A percentile compares a stretch with the other conserved stretches of the same genome.
Conservation (phyloP, 2,329 filamentous ascomycete genomes). For the Fusarium ambrosium region DNA sequence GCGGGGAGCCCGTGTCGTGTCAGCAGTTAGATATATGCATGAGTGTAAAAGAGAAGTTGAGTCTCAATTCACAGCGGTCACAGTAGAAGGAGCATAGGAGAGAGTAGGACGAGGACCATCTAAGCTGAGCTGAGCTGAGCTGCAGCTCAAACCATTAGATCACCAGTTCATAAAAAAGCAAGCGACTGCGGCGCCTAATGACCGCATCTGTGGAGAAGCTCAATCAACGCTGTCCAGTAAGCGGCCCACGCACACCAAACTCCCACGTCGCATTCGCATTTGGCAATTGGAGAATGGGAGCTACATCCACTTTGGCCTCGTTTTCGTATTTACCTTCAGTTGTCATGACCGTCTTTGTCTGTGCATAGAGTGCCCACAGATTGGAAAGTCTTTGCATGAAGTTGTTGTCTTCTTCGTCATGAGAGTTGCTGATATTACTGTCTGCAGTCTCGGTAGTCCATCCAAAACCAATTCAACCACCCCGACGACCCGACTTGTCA, state of each 20-base stretch:
- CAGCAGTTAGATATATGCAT: conserved; percentile 19
- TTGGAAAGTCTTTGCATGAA: neutral
- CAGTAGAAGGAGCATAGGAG: neutral
- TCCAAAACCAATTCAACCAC: conserved; percentile 36
- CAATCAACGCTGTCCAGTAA: conserved; percentile 11
- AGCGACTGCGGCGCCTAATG: conserved; percentile 40
- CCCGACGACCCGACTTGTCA: conserved; percentile 19
- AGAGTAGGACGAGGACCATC: neutral
- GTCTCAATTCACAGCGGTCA: neutral
- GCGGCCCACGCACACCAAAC: conserved; percentile 27
- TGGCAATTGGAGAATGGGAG: neutral
- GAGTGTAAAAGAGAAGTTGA: neutral
- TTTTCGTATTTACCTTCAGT: conserved; percentile 34
- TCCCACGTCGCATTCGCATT: conserved; percentile 43
- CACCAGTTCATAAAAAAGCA: conserved; percentile 29
- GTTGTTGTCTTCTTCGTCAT: conserved; percentile 19
- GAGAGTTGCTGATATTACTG: conserved; percentile 44
- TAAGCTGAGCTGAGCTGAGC: conserved; percentile 13
- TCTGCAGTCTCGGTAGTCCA: conserved; percentile 26
- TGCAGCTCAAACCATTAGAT: conserved; percentile 21
- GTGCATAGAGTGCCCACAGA: neutral
- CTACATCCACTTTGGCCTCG: conserved; percentile 38
- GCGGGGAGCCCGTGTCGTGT: conserved; percentile 25
- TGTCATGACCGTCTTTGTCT: neutral
- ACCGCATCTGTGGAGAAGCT: conserved; percentile 47